Evolutionary conservation across 805 yeast species (phyloP).

Genomic region (Debaryomyces tyrocola): DNA sequence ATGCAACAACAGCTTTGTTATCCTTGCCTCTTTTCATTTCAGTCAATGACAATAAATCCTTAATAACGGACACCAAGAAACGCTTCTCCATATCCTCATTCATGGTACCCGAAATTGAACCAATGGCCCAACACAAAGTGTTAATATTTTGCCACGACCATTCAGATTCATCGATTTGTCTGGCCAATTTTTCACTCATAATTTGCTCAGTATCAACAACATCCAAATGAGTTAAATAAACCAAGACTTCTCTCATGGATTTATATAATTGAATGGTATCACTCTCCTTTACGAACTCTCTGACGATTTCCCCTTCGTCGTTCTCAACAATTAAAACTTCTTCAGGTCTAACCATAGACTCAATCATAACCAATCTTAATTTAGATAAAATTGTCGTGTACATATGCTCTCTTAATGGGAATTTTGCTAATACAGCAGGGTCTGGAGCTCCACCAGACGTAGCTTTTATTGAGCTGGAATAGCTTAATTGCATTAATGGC

Average conservation of each 20-base stretch:
- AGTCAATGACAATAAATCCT: conserved; percentile 85
- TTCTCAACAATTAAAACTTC: conserved; percentile 96
- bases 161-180: conserved; percentile 93
- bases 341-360: conserved; percentile 97
- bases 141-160: conserved; percentile 99
- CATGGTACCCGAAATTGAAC: conserved; percentile 98
- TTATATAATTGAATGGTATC: conserved; percentile 96
- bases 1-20: conserved; percentile 98
- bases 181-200: conserved; percentile 87
- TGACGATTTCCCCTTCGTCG: conserved; percentile 98
- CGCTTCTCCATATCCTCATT: conserved; percentile 96
- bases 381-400: conserved; percentile 78
- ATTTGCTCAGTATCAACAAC: conserved; percentile 91
- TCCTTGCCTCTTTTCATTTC: conserved; percentile 97
- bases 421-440: conserved; percentile 73
- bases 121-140: conserved; percentile 99
- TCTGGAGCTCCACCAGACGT: conserved; percentile 80
- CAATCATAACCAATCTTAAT: conserved; percentile 90
- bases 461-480: conserved; percentile 38
- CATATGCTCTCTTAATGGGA: conserved; percentile 81
- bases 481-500: conserved; percentile 71
- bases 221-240: conserved; percentile 91
- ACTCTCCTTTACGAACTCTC: conserved; percentile 95
- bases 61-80: conserved; percentile 89
- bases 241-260: conserved; percentile 92